Evolutionary conservation across 1,139 yeast species (phyloP).

Genomic region (Pichia cactophila): DNA sequence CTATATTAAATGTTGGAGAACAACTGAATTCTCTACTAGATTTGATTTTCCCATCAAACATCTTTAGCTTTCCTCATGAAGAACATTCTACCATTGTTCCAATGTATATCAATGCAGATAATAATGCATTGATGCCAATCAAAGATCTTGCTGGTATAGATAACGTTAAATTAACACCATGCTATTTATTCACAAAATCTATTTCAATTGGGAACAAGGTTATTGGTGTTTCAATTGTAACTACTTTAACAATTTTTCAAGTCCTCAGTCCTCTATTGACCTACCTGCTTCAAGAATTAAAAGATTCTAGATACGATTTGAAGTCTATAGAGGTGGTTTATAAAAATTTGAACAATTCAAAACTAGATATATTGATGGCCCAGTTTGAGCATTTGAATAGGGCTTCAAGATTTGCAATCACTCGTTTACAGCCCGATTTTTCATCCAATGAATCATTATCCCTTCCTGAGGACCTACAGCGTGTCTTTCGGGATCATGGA

Average conservation of each 20-base stretch:
- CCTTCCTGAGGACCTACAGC: slow-evolving; percentile 9
- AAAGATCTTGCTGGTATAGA: slow-evolving; percentile 28
- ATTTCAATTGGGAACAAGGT: slow-evolving; percentile 33
- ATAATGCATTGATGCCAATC: slow-evolving; percentile 38
- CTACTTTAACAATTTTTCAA: slow-evolving; percentile 39
- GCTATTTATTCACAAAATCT: slow-evolving; percentile 42
- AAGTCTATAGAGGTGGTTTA: slow-evolving; percentile 8
- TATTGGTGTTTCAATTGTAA: slow-evolving; percentile 41
- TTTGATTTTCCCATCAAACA: slow-evolving; percentile 23
- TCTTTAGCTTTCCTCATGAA: slow-evolving; percentile 31
- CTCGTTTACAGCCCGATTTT: slow-evolving; percentile 14
- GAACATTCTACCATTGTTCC: slow-evolving; percentile 47
- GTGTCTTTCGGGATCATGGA: slow-evolving; percentile 15
- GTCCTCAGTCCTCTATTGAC: slow-evolving; percentile 44
- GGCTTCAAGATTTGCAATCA: slow-evolving; percentile 18
- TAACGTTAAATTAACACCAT: background rate
- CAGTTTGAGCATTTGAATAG: slow-evolving; percentile 14
- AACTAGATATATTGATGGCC: slow-evolving; percentile 14
- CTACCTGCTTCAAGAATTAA: slow-evolving; percentile 40
- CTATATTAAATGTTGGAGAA: slow-evolving; percentile 21
- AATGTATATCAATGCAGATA: slow-evolving; percentile 33
- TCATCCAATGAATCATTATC: slow-evolving; percentile 10
- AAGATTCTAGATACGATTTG: slow-evolving; percentile 23
- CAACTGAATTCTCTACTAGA: slow-evolving; percentile 36
- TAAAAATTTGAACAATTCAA: slow-evolving; percentile 17